These are phyloP conservation scores for Saccharomyces hybrid DNA, from an alignment of 1,139 yeast species.

Conservation along the genomic window DNA sequence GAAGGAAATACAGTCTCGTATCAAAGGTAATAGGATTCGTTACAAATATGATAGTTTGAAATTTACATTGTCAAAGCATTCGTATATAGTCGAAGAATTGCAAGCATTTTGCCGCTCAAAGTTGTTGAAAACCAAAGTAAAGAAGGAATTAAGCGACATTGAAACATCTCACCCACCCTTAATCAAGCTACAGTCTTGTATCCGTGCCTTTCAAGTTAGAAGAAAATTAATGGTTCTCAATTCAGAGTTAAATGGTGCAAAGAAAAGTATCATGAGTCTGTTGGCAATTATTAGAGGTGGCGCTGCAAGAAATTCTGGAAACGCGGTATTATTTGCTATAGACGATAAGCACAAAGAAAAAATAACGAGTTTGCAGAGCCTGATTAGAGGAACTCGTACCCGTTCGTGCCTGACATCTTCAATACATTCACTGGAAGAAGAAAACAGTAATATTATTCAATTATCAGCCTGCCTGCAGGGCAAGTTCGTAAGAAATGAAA, in stretches of 20 bases:
- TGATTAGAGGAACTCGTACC: background rate
- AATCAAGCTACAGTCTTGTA: background rate
- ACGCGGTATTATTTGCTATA: background rate
- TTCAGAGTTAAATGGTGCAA: background rate
- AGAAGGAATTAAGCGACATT: background rate
- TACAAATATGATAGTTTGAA: conserved; percentile 4
- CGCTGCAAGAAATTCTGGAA: background rate
- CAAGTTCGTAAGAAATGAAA: conserved; percentile 15
- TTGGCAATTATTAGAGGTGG: background rate
- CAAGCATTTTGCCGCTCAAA: conserved; percentile 38
- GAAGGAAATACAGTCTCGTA: conserved; percentile 29
- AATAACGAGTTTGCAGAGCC: background rate
- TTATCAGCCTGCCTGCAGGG: background rate
- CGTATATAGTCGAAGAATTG: conserved; percentile 12
- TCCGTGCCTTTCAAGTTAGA: background rate
- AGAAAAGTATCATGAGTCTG: background rate
- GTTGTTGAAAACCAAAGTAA: conserved; percentile 4
- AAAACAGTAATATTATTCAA: background rate
- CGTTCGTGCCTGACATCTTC: background rate
- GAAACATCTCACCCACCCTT: conserved; percentile 5
- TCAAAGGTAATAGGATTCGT: conserved; percentile 29
- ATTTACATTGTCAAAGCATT: conserved; percentile 5
- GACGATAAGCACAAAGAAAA: background rate
- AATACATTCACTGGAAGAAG: background rate
- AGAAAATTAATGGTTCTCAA: background rate